phyloP scores from a whole-genome alignment of 208 protist species.

The Crithidia thermophila region DNA sequence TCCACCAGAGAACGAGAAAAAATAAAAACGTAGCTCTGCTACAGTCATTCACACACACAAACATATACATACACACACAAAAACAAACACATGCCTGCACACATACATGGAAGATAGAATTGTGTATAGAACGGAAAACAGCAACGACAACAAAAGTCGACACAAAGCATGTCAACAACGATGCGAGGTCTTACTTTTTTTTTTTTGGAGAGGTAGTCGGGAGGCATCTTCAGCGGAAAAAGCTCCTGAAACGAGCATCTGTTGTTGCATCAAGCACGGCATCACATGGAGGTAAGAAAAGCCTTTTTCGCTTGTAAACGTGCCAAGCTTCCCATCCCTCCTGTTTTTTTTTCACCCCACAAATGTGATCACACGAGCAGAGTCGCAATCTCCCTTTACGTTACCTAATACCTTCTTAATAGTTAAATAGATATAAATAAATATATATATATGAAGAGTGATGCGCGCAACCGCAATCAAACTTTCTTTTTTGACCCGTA shows the following conservation, averaged over 20 bases:
- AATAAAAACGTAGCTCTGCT: too few relatives aligned
- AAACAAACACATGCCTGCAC: background rate
- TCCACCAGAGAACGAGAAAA: too few relatives aligned
- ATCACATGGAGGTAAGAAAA: too few relatives aligned
- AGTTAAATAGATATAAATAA: conserved; percentile 9
- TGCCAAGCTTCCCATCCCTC: too few relatives aligned
- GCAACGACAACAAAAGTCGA: background rate
- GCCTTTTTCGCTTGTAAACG: background rate
- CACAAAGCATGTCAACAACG: background rate
- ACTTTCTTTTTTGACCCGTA: too few relatives aligned
- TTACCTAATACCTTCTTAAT: conserved; percentile 7
- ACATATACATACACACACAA: background rate
- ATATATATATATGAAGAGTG: conserved; percentile 13
- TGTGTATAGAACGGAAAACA: background rate
- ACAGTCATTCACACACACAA: background rate
- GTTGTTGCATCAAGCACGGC: too few relatives aligned
- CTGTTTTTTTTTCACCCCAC: too few relatives aligned
- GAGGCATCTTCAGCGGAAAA: background rate
- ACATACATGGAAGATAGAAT: too few relatives aligned
- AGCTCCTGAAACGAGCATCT: conserved; percentile 17
- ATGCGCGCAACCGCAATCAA: too few relatives aligned
- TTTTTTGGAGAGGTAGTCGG: background rate
- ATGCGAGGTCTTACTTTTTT: too few relatives aligned
- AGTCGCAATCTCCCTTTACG: conserved; percentile 7
- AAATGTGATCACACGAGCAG: too few relatives aligned